Base-by-base conservation (phyloP, 495 filamentous ascomycete genomes). In the Hyphodiscus hymeniophilus region DNA sequence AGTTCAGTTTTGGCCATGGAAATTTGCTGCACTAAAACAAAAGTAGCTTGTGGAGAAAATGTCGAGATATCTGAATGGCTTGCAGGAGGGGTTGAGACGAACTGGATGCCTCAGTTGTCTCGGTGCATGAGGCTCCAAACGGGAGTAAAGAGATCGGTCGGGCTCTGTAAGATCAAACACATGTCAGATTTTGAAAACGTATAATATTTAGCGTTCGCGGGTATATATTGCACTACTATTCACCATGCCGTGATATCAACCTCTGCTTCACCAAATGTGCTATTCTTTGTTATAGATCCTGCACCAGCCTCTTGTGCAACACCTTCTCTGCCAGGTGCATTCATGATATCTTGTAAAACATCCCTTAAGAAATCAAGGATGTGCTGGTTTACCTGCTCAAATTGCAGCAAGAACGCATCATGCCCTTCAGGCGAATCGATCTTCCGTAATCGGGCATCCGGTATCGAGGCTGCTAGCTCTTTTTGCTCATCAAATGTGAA, bases 161-260 rank as follows among this genome's bases (percentile, higher is more conserved):
- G n/a, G n/a, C n/a, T n/a, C n/a, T n/a, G n/a, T n/a, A n/a, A n/a
- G n/a, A n/a, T n/a, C n/a, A n/a, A n/a, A n/a, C n/a, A n/a, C n/a
- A n/a, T n/a, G n/a, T n/a, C n/a, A n/a, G n/a, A n/a, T n/a, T n/a
- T n/a, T n/a, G n/a, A n/a, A n/a, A n/a, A n/a, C n/a, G n/a, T n/a
- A n/a, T n/a, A n/a, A n/a, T n/a, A n/a, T n/a, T n/a, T n/a, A n/a
- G n/a, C n/a, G n/a, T n/a, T n/a, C n/a, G n/a, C n/a, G n/a, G n/a
- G n/a, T n/a, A n/a, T n/a, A n/a, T n/a, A n/a, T n/a, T n/a, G n/a
- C n/a, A n/a, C n/a, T n/a, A n/a, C n/a, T n/a, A n/a, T n/a, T n/a
- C n/a, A 97, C 91, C 91, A 97, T 32, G 88, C 89, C 43, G 89
- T 95, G 54, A 98, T 95, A 64, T 98, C 91, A 34, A 96, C 90